These are phyloP conservation scores for Phoma sp. DNA, from an alignment of 2,329 filamentous ascomycete genomes.

Conservation along the genomic window DNA sequence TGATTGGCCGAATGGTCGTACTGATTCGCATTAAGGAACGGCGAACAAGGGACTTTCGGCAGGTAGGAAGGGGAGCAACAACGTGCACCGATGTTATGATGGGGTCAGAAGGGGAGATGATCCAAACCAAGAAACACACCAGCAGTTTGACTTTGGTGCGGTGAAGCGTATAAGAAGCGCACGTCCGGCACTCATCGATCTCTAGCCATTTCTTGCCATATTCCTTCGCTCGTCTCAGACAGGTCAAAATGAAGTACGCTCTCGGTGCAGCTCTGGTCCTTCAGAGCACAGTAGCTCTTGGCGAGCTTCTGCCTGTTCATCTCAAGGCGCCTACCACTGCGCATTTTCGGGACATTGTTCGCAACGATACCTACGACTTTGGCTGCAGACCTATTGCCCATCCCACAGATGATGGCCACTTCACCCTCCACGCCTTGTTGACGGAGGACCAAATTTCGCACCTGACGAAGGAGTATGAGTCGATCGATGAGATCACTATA, in stretches of 20 bases:
- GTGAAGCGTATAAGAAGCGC: slow-evolving; percentile 2
- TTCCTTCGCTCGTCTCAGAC: neutral
- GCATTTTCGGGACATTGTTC: slow-evolving; percentile 43
- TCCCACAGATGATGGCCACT: slow-evolving; percentile 38
- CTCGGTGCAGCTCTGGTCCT: slow-evolving; percentile 36
- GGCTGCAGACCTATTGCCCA: slow-evolving; percentile 43
- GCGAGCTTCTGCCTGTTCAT: slow-evolving; percentile 38
- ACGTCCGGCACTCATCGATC: neutral
- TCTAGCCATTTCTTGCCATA: neutral
- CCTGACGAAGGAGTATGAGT: slow-evolving; percentile 35
- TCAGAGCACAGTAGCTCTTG: slow-evolving; percentile 37
- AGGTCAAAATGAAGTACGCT: slow-evolving; percentile 39
- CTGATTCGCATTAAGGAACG: slow-evolving; percentile 9
- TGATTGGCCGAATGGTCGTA: slow-evolving; percentile 9
- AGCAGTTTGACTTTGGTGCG: neutral
- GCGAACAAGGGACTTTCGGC: slow-evolving; percentile 18
- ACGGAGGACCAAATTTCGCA: slow-evolving; percentile 43
- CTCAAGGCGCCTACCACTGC: slow-evolving; percentile 39
- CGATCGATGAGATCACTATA: slow-evolving; percentile 30
- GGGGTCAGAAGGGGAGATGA: slow-evolving; percentile 6
- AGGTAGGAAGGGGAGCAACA: slow-evolving; percentile 15
- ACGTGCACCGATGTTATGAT: slow-evolving; percentile 5
- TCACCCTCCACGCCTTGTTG: slow-evolving; percentile 42
- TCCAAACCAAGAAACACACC: slow-evolving; percentile 4
- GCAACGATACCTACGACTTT: slow-evolving; percentile 45